Evolutionary conservation across 2,329 filamentous ascomycete species (phyloP).

Genomic region (Chrysoporthe cubensis): DNA sequence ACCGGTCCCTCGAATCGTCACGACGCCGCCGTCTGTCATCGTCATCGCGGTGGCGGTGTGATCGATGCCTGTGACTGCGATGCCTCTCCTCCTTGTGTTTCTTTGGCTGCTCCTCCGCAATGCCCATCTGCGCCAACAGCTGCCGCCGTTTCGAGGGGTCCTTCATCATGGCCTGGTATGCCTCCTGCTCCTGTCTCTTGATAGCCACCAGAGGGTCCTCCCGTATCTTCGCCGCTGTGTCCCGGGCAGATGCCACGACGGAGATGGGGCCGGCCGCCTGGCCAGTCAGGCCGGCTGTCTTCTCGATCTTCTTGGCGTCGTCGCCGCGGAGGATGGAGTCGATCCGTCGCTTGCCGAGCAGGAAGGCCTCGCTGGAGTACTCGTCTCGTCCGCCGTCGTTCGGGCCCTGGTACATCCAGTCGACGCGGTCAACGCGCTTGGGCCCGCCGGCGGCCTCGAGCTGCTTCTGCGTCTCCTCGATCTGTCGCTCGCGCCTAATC

Average conservation of each 20-base stretch:
- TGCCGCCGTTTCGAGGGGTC: slow-evolving; percentile 71
- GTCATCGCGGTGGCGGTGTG: slow-evolving; percentile 36
- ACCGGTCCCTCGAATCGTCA: slow-evolving; percentile 49
- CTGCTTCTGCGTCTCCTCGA: slow-evolving; percentile 88
- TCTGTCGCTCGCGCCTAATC: slow-evolving; percentile 87
- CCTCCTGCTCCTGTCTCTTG: slow-evolving; percentile 86
- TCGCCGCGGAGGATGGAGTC: slow-evolving; percentile 80
- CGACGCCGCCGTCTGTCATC: slow-evolving; percentile 45
- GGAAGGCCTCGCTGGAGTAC: slow-evolving; percentile 91
- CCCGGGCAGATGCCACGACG: slow-evolving; percentile 73
- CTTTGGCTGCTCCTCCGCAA: slow-evolving; percentile 49
- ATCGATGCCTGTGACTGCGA: slow-evolving; percentile 43
- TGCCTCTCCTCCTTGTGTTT: slow-evolving; percentile 50
- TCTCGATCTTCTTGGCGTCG: slow-evolving; percentile 80
- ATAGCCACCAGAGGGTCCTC: slow-evolving; percentile 93
- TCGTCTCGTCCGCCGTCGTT: slow-evolving; percentile 73
- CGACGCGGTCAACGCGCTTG: slow-evolving; percentile 80
- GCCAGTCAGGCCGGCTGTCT: slow-evolving; percentile 65
- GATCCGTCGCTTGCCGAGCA: slow-evolving; percentile 90
- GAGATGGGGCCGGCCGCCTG: slow-evolving; percentile 59
- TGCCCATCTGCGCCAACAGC: slow-evolving; percentile 67
- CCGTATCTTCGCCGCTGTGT: slow-evolving; percentile 83
- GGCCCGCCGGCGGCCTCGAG: slow-evolving; percentile 87
- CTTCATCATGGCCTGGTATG: slow-evolving; percentile 79
- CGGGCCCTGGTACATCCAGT: slow-evolving; percentile 98